Conservation (phyloP, 2,329 filamentous ascomycete genomes). For the Alternaria infectoria region DNA sequence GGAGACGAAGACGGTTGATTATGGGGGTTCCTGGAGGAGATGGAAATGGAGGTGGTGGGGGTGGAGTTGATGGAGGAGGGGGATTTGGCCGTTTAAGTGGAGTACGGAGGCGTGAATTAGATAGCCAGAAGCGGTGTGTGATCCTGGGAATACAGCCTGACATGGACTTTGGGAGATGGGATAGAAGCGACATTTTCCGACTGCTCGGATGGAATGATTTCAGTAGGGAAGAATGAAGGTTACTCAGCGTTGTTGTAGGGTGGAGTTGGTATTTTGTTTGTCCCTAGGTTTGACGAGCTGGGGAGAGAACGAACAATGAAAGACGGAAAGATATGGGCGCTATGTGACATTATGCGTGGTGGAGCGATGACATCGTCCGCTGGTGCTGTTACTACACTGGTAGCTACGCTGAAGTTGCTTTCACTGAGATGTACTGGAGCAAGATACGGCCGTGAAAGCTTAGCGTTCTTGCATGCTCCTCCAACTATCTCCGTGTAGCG, state of each 20-base stretch:
- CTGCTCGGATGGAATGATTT: background rate
- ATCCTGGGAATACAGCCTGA: background rate
- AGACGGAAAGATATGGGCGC: background rate
- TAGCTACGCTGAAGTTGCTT: background rate
- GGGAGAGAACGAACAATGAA: background rate
- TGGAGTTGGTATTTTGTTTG: background rate
- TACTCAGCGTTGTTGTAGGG: background rate
- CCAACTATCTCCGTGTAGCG: background rate
- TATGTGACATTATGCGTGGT: background rate
- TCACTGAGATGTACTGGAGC: background rate
- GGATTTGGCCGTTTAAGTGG: background rate
- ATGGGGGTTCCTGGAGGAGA: background rate
- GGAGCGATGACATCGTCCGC: background rate
- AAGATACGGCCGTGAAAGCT: background rate
- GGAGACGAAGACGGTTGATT: background rate
- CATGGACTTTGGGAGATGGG: background rate
- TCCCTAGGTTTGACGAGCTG: background rate
- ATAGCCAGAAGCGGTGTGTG: background rate
- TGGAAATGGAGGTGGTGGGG: background rate
- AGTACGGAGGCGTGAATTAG: background rate
- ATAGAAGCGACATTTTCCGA: background rate
- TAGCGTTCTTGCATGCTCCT: background rate
- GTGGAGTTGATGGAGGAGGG: background rate
- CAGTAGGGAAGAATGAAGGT: background rate
- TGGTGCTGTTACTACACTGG: background rate